Evolutionary conservation across 140 eudicot species (phyloP).

Genomic region (Flaveria floridana): DNA sequence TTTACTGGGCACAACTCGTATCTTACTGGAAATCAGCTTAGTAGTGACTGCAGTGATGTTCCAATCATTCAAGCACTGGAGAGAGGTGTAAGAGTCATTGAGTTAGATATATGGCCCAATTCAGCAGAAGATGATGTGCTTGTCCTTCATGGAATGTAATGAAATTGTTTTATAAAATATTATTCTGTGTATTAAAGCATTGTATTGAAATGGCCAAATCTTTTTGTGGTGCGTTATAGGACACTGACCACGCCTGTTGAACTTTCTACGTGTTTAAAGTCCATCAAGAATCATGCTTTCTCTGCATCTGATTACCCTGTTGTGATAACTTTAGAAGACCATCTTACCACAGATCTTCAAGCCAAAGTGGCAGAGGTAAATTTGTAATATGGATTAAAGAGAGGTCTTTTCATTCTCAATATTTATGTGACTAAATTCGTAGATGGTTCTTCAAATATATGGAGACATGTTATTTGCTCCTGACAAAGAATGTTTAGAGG

Average conservation of each 20-base stretch:
- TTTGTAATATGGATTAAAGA: neutral
- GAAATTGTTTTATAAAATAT: neutral
- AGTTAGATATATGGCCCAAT: conserved; percentile 98
- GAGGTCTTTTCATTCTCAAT: conserved; percentile 2
- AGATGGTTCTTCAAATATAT: conserved; percentile 52
- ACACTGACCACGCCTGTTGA: conserved; percentile 47
- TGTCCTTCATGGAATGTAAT: conserved; percentile 96
- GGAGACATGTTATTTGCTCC: conserved; percentile 49
- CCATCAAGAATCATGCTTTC: conserved; percentile 46
- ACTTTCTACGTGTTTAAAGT: conserved; percentile 39
- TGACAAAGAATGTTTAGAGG: conserved; percentile 41
- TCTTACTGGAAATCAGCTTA: conserved; percentile 90
- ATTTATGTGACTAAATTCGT: conserved; percentile 18
- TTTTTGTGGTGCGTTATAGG: conserved; percentile 25
- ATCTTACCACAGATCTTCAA: conserved; percentile 48
- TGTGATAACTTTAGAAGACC: conserved; percentile 51
- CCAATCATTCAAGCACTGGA: conserved; percentile 85
- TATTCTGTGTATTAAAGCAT: neutral
- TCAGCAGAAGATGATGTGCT: conserved; percentile 62
- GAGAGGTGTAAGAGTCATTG: conserved; percentile 90
- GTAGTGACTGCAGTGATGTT: conserved; percentile 90
- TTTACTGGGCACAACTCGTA: conserved; percentile 96
- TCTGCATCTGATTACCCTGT: conserved; percentile 48
- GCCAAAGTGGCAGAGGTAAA: conserved; percentile 50
- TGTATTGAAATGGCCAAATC: neutral